Evolutionary conservation across 75 land plant genomes (phyloP).

Genomic region (Picea sitchensis): DNA sequence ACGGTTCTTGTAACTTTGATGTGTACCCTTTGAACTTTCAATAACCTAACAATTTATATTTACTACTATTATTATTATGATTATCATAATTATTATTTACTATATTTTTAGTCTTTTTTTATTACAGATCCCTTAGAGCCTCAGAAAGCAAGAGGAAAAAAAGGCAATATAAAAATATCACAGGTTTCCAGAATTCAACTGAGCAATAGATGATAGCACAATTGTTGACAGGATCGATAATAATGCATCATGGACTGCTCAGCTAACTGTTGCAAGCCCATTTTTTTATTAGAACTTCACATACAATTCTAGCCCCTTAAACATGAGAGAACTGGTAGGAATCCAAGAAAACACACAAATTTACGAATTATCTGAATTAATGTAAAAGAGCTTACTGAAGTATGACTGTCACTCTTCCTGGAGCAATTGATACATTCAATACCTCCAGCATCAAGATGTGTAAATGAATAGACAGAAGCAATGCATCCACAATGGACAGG

Average conservation of each 20-base stretch:
- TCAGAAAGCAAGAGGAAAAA: background rate
- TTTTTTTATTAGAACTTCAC: background rate
- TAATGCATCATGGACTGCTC: background rate
- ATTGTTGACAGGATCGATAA: background rate
- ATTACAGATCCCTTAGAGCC: background rate
- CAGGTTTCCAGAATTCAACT: background rate
- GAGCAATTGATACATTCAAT: slow-evolving; percentile 75
- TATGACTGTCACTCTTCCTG: slow-evolving; percentile 19
- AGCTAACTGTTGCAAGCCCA: background rate
- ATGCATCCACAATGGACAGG: slow-evolving; percentile 90
- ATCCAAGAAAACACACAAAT: background rate
- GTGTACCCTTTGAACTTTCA: too few species aligned
- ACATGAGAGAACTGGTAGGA: background rate
- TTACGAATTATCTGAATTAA: background rate
- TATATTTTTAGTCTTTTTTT: too few species aligned
- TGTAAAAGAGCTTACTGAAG: slow-evolving; percentile 7
- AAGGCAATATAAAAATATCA: background rate
- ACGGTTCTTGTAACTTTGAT: too few species aligned
- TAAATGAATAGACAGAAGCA: slow-evolving; percentile 51
- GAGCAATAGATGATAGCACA: background rate
- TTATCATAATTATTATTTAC: too few species aligned
- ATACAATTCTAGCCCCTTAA: background rate
- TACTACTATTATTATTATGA: too few species aligned
- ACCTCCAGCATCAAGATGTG: slow-evolving; percentile 89
- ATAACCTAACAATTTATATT: too few species aligned